These are phyloP conservation scores for Sordariomycetes sp. DNA, from an alignment of 2,329 filamentous ascomycete genomes.

Conservation along the genomic window DNA sequence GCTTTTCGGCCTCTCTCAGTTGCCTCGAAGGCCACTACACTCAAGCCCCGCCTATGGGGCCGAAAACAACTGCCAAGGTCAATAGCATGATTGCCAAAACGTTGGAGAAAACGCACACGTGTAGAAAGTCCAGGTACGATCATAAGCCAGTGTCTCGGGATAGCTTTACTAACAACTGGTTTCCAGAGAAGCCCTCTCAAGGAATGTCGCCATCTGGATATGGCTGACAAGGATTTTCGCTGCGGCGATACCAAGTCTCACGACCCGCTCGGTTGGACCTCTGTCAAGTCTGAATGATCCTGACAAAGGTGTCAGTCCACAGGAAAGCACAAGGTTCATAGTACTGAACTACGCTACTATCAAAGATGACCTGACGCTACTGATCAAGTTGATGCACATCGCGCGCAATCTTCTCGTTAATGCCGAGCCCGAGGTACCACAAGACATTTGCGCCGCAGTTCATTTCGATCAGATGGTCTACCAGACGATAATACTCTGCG, in stretches of 20 bases:
- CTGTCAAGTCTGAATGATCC: constrained; percentile 43
- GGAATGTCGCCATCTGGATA: constrained; percentile 57
- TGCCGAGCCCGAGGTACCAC: constrained; percentile 53
- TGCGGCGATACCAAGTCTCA: constrained; percentile 51
- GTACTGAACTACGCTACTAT: constrained; percentile 52
- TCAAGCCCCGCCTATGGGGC: constrained; percentile 46
- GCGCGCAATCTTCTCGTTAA: constrained; percentile 56
- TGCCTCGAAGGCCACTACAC: constrained; percentile 54
- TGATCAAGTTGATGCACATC: constrained; percentile 61
- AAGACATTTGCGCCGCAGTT: constrained; percentile 56
- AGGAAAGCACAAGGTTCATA: constrained; percentile 54
- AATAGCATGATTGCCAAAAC: constrained; percentile 50
- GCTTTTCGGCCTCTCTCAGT: constrained; percentile 51
- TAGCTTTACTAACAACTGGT: background rate
- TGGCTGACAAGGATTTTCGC: constrained; percentile 54
- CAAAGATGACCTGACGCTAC: constrained; percentile 52
- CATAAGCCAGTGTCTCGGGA: background rate
- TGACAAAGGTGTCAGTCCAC: constrained; percentile 47
- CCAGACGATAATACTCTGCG: constrained; percentile 55
- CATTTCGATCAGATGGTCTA: constrained; percentile 59
- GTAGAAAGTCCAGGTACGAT: constrained; percentile 48
- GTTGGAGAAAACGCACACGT: constrained; percentile 54
- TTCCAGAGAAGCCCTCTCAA: constrained; percentile 46
- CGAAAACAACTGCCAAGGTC: constrained; percentile 43
- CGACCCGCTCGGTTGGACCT: constrained; percentile 48